Base-by-base conservation (phyloP, 805 yeast genomes). In the Yueomyces sp. region DNA sequence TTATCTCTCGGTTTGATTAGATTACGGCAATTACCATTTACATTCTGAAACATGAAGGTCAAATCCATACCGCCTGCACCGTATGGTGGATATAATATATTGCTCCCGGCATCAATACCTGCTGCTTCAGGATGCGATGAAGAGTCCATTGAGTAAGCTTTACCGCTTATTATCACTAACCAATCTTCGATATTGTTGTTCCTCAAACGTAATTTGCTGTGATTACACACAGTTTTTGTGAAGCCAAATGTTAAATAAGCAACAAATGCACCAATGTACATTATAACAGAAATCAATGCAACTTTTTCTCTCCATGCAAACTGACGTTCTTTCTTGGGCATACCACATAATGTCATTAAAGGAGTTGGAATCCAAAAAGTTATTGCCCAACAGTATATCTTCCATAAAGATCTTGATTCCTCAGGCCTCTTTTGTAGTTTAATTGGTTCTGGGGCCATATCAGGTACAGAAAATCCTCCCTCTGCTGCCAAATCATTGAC, bases 281-380 rank as follows among this genome's bases (percentile, higher is more conserved):
- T 49, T 52, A 90, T 87, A 44, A 87, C 70, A 1, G 92, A 72
- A 39, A 90, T 69, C 39, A 92, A 69, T 2, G 86, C 97, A 44
- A 88, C 82, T 57, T 90, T 90, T 57, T 92, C 98, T 56, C 98
- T 74, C 98, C 98, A 92, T 0, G 97, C 97, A 69, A 78, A 77
- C 59, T 88, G 96, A 47, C 95, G 76, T 39, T 79, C 88, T 51
- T 77, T 76, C 26, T 82, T 77, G 33, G 74, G 73, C 73, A 90
- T 72, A 3, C 97, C 97, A 62, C 77, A 82, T 39, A 84, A 60
- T 39, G 48, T 27, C 28, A 51, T n/a, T 7, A 51, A 27, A 0
- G 87, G 80, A 3, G 81, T 74, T 1, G 96, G 95, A 3, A 94
- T 94, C 92, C 96, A 90, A 60, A 86, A 86, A 0, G 98, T 88